phyloP scores from a whole-genome alignment of 306 rosid species.

The Pachyrhizus erosus region DNA sequence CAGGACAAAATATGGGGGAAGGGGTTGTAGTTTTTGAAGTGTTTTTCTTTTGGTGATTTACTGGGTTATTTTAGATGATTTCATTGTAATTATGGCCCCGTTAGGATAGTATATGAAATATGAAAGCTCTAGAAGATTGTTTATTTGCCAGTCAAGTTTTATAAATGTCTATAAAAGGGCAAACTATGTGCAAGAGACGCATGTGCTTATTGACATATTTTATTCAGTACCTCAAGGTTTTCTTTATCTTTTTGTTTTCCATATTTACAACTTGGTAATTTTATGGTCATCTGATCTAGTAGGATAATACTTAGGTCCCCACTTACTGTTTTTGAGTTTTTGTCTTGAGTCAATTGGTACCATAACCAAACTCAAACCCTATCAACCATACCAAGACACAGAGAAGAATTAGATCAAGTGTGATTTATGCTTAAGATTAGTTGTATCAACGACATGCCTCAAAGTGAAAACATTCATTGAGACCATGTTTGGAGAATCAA shows the following conservation, averaged over 20 bases:
- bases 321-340: constrained; percentile 5
- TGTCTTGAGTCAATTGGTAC: neutral
- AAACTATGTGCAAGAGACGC: constrained; percentile 2
- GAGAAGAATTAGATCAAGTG: neutral
- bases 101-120: neutral
- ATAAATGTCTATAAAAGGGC: neutral
- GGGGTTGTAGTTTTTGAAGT: neutral
- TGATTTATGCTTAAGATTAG: neutral
- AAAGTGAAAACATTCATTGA: neutral
- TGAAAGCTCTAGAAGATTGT: neutral
- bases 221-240: constrained; percentile 11
- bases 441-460: neutral
- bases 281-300: neutral
- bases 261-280: neutral
- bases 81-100: neutral
- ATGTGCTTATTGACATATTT: neutral
- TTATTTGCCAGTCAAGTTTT: no score
- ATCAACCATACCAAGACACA: neutral
- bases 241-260: neutral
- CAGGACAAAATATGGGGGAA: neutral
- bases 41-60: constrained; percentile 21
- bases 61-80: neutral
- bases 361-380: neutral
- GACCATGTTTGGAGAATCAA: neutral
- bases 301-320: neutral